Base-by-base conservation (phyloP, 345 rosid genomes). In the Gossypium rotundifolium region DNA sequence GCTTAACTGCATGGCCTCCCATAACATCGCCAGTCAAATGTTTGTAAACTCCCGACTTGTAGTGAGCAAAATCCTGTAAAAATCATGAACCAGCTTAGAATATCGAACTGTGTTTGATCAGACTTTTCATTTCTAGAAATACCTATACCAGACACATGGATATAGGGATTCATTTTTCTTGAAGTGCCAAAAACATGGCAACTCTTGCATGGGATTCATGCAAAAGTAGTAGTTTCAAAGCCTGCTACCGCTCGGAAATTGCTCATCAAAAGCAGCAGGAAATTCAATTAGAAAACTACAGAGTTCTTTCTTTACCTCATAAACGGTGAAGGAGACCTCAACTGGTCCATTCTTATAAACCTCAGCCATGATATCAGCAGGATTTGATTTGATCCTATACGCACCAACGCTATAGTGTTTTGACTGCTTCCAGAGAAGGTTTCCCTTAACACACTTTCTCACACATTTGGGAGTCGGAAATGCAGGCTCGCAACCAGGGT, bases 1-100 rank as follows among this genome's bases (percentile, higher is more conserved):
- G 90, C 83, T 93, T 95, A 75, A 95, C 99, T 62, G 97, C 98
- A 79, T 93, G 98, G 59, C 99, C 98, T 63, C 97, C 99, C 86
- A 95, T 52, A 42, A 76, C 79, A 73, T 59, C 82, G 61, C 98
- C 99, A 0, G 93, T 86, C 62, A 93, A 76, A 76, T 95, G 93
- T 83, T 87, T 91, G 84, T 95, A 93, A 23, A 93, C 94, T 79
- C 98, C 99, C n/a, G 93, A 87, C 79, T 90, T 88, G 75, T 95
- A 95, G 77, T 95, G 96, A 72, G 98, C 99, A 54, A 95, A 95
- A 64, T 95, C 99, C 98, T 95, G 81, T 27, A 23, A 76, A 53
- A 64, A 29, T 49, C 54, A 42, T 25, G 70, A 74, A 61, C 8
- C 46, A 52, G 45, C 33, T 49, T 22, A 55, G 52, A 52, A 25